A percentile compares a stretch with the other conserved stretches of the same genome.
phyloP scores from a whole-genome alignment of 805 yeast genomes.

The Kodamaea restingae region DNA sequence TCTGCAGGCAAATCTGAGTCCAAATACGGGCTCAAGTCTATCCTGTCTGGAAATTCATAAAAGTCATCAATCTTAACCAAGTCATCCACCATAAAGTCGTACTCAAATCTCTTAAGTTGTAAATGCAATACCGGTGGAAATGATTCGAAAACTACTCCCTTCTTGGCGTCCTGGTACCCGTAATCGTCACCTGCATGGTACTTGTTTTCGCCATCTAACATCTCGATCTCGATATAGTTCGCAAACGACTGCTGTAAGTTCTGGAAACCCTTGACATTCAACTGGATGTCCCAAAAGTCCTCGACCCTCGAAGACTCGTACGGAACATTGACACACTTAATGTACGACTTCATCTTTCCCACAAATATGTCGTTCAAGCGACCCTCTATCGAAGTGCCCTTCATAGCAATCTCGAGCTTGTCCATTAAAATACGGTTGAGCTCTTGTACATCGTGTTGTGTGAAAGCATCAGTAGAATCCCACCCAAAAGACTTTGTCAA shows the following conservation, averaged over 20 bases:
- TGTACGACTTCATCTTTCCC: slow-evolving; percentile 93
- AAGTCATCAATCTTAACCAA: slow-evolving; percentile 89
- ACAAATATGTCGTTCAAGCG: slow-evolving; percentile 76
- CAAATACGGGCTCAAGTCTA: slow-evolving; percentile 76
- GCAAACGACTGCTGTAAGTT: slow-evolving; percentile 73
- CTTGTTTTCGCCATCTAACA: slow-evolving; percentile 91
- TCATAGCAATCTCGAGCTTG: slow-evolving; percentile 84
- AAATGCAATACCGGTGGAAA: slow-evolving; percentile 92
- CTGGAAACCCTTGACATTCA: slow-evolving; percentile 81
- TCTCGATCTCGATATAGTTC: slow-evolving; percentile 83
- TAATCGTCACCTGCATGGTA: slow-evolving; percentile 81
- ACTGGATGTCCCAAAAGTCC: slow-evolving; percentile 97
- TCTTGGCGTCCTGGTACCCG: slow-evolving; percentile 93
- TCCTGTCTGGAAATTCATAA: slow-evolving; percentile 79
- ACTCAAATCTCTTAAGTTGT: slow-evolving; percentile 91
- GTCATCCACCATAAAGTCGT: slow-evolving; percentile 84
- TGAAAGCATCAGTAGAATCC: slow-evolving; percentile 93
- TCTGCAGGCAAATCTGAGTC: slow-evolving; percentile 50
- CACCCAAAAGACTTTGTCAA: slow-evolving; percentile 93
- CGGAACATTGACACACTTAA: slow-evolving; percentile 88
- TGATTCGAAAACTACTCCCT: slow-evolving; percentile 87
- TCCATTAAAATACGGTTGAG: slow-evolving; percentile 94
- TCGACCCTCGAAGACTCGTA: slow-evolving; percentile 89
- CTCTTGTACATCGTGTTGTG: slow-evolving; percentile 98
- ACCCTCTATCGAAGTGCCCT: slow-evolving; percentile 65